Percentiles rank a stretch among this genome's conserved stretches.
Conservation (phyloP, 1,284 basidiomycete genomes). For the Trichosporon sp. region DNA sequence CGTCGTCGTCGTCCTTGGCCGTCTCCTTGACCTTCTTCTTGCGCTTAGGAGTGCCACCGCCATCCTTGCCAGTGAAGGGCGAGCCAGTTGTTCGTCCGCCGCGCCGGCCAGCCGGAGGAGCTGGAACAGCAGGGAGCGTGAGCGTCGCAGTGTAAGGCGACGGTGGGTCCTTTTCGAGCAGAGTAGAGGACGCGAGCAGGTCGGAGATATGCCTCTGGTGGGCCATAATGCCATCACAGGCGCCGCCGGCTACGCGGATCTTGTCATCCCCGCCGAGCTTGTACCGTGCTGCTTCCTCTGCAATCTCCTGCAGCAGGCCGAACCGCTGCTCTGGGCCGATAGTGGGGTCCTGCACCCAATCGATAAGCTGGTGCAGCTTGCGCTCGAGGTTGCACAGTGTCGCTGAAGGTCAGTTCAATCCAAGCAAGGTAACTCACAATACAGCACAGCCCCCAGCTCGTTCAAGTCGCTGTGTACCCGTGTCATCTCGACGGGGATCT, state of each 20-base stretch:
- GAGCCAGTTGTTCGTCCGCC: constrained; percentile 38
- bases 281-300: constrained; percentile 84
- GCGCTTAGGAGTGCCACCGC: constrained; percentile 39
- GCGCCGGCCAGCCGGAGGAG: constrained; percentile 48
- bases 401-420: constrained; percentile 42
- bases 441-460: constrained; percentile 95
- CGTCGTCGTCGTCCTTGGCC: constrained; percentile 41
- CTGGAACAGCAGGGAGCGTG: constrained; percentile 57
- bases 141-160: constrained; percentile 56
- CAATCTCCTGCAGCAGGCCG: constrained; percentile 81
- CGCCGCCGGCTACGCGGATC: constrained; percentile 90
- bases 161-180: constrained; percentile 52
- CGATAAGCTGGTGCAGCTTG: constrained; percentile 68
- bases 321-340: constrained; percentile 72
- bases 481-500: constrained; percentile 89
- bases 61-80: constrained; percentile 24
- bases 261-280: constrained; percentile 98
- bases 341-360: constrained; percentile 64
- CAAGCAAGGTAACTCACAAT: constrained; percentile 50
- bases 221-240: constrained; percentile 76
- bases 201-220: constrained; percentile 63
- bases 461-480: constrained; percentile 90
- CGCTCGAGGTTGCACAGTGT: constrained; percentile 71
- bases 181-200: constrained; percentile 40
- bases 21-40: constrained; percentile 32